Evolutionary conservation across 805 yeast species (phyloP), one percentile per base, ranked within the genome.

Genomic region (Saccharomyces cerevisiae): DNA sequence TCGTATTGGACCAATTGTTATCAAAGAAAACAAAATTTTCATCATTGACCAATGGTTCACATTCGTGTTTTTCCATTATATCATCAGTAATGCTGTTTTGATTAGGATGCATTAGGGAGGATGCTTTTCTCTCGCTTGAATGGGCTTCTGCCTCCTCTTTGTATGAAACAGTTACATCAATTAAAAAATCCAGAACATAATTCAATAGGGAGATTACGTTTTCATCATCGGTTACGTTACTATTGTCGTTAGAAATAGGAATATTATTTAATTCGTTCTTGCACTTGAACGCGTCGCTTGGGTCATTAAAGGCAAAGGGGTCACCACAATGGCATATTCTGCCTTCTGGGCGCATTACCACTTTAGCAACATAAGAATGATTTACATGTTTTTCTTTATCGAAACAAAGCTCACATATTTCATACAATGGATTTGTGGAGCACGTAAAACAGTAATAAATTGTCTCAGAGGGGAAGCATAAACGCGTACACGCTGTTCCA

Each of bases 361-460:
- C 57, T 50, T 62, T 63, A 1, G 65, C 63, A 5, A 62, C 61
- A 48, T 61, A 69, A 2, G 57, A 48, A 67, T 91, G 98, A 48
- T 82, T 92, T 36, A 66, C 64, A 69, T 91, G 98, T 53, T 79
- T 76, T 3, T 80, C 81, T 2, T 83, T 81, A 50, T 83, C 81
- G 70, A 76, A 91, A 66, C 98, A 91, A 55, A 78, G 73, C 10
- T 83, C 77, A 67, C 98, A 91, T 9, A 91, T 60, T 57, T 61
- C 76, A 58, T 62, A 64, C 24, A 64, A 53, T 13, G 68, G 71
- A 48, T 67, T 66, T 27, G 57, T 61, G 1, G 68, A 62, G 49
- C 72, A 69, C 24, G 70, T 66, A 24, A 67, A 65, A 49, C 72
- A 69, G 51, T 65, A 67, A 51, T 61, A 69, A 11, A 69, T 68